These are phyloP conservation scores for Phytophthora colocasiae DNA, from an alignment of 352 stramenopile species.

Conservation along the genomic window DNA sequence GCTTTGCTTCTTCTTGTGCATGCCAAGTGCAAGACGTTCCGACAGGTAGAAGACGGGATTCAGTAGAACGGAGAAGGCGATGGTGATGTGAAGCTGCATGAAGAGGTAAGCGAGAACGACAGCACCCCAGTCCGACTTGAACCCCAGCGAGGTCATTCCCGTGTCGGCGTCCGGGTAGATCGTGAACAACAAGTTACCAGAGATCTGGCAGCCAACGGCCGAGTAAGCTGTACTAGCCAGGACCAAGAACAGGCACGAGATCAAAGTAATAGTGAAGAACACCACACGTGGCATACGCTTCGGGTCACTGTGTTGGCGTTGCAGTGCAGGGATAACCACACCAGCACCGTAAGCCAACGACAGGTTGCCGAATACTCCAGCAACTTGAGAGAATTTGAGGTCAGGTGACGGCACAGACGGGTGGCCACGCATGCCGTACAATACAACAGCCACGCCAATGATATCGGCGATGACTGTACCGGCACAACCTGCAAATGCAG, in stretches of 20 bases:
- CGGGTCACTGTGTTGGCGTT: conserved; percentile 62
- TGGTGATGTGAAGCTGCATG: conserved; percentile 45
- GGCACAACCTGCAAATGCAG: conserved; percentile 57
- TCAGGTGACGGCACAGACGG: conserved; percentile 45
- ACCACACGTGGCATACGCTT: conserved; percentile 66
- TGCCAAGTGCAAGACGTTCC: conserved; percentile 53
- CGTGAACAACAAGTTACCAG: conserved; percentile 68
- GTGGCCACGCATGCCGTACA: conserved; percentile 62
- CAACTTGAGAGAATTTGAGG: conserved; percentile 55
- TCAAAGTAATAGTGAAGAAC: conserved; percentile 54
- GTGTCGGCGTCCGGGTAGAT: conserved; percentile 46
- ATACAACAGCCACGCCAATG: conserved; percentile 53
- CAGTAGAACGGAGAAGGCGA: conserved; percentile 47
- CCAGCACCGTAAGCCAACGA: conserved; percentile 62
- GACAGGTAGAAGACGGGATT: conserved; percentile 52
- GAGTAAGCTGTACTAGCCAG: conserved; percentile 59
- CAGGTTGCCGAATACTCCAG: conserved; percentile 62
- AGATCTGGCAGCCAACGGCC: conserved; percentile 66
- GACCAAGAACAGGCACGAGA: conserved; percentile 59
- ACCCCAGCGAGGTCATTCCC: conserved; percentile 43
- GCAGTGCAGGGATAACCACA: conserved; percentile 63
- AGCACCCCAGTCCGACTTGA: conserved; percentile 40
- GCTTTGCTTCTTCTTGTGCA: conserved; percentile 50
- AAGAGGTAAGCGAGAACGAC: conserved; percentile 48
- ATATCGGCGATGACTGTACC: conserved; percentile 62